Percentiles rank a stretch among this genome's conserved stretches.
Evolutionary conservation across 2,329 filamentous ascomycete genomes (phyloP).

Genomic region (Neonectria neomacrospora): DNA sequence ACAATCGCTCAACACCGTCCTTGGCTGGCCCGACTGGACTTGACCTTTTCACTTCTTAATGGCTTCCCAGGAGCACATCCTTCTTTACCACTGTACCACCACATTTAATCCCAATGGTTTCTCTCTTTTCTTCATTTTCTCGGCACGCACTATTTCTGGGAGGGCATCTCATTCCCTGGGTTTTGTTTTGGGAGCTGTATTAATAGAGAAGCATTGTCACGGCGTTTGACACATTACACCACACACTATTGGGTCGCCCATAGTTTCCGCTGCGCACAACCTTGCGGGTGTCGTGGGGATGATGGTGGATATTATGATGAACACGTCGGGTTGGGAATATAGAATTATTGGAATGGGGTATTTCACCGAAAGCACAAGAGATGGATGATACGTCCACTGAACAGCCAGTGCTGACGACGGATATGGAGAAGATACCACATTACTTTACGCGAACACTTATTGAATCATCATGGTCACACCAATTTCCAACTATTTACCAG

Average conservation of each 20-base stretch:
- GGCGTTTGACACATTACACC: conserved; percentile 44
- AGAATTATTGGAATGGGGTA: conserved; percentile 42
- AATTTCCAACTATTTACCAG: conserved; percentile 1
- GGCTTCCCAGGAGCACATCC: conserved; percentile 29
- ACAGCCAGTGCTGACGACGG: conserved; percentile 43
- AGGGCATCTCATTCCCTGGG: conserved; percentile 36
- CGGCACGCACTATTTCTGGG: conserved; percentile 36
- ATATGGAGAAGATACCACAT: conserved; percentile 44
- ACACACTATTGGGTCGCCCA: conserved; percentile 30
- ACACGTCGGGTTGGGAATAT: conserved; percentile 45
- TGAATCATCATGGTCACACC: conserved; percentile 32
- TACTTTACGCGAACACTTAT: conserved; percentile 37
- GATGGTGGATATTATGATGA: conserved; percentile 40
- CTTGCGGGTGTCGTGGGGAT: conserved; percentile 18
- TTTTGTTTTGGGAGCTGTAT: conserved; percentile 45
- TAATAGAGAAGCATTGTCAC: conserved; percentile 45
- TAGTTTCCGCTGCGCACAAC: conserved; percentile 17
- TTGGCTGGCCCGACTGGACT: conserved; percentile 45
- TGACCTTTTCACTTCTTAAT: conserved; percentile 39
- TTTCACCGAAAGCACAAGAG: conserved; percentile 32
- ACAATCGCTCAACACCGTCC: conserved; percentile 31
- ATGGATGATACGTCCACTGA: conserved; percentile 44
- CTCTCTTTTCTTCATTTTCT: conserved; percentile 17
- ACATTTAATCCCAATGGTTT: conserved; percentile 38
- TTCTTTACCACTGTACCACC: conserved; percentile 35